phyloP scores from a whole-genome alignment of 371 early-diverging fungal species.

The Mortierella sp. region DNA sequence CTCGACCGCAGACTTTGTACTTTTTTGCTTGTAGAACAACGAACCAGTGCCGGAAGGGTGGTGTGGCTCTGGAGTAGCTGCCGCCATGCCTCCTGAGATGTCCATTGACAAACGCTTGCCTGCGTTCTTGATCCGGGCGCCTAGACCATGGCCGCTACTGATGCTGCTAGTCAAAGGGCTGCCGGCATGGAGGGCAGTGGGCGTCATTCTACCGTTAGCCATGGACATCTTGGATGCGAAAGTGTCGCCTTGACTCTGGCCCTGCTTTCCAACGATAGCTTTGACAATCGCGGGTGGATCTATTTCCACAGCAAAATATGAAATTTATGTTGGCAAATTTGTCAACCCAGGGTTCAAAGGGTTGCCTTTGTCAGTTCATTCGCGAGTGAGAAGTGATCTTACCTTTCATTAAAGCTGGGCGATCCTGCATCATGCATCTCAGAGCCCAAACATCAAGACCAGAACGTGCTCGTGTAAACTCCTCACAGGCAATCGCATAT shows the following conservation, averaged over 20 bases:
- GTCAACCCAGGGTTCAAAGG: neutral
- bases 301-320: neutral
- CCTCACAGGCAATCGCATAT: conserved; percentile 43
- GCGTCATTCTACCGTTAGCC: conserved; percentile 25
- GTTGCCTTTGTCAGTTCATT: neutral
- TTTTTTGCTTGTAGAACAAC: conserved; percentile 50
- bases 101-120: conserved; percentile 51
- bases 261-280: conserved; percentile 32
- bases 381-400: neutral
- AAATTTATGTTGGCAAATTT: too few species aligned
- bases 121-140: conserved; percentile 50
- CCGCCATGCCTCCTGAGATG: conserved; percentile 14
- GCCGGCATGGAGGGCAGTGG: conserved; percentile 13
- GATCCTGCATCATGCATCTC: conserved; percentile 53
- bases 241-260: neutral
- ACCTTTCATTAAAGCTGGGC: conserved; percentile 51
- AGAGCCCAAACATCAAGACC: conserved; percentile 51
- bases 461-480: conserved; percentile 41
- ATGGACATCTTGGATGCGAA: conserved; percentile 3
- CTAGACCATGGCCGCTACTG: conserved; percentile 24
- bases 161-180: conserved; percentile 15
- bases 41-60: conserved; percentile 14
- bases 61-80: conserved; percentile 1
- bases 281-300: conserved; percentile 45
- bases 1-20: conserved; percentile 38